Evolutionary conservation across 2,329 filamentous ascomycete genomes (phyloP).

Genomic region (Sarocladium brachiariae): DNA sequence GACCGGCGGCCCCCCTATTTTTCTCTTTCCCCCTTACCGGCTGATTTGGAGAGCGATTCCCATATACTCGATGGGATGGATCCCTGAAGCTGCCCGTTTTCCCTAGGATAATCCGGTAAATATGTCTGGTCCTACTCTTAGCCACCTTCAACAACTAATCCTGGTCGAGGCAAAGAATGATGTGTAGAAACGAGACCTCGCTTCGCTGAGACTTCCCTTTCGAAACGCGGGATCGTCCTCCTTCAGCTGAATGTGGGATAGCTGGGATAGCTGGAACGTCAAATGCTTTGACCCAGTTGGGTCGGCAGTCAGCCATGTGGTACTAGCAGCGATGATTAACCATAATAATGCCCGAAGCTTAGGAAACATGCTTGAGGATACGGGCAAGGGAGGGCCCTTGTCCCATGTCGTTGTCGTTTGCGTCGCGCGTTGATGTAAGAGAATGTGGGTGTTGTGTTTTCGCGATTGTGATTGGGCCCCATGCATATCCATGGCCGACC

Average conservation of each 20-base stretch:
- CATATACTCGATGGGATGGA: too few species aligned
- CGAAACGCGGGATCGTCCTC: neutral
- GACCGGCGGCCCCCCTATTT: too few species aligned
- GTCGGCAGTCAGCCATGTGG: neutral
- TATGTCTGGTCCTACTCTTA: neutral
- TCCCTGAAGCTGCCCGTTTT: neutral
- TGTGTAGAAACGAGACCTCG: neutral
- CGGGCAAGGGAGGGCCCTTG: neutral
- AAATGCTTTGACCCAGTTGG: neutral
- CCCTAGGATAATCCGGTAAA: neutral
- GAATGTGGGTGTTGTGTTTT: neutral
- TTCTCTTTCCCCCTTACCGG: neutral
- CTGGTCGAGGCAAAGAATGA: neutral
- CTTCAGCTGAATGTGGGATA: neutral
- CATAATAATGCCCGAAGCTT: neutral
- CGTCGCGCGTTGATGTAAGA: neutral
- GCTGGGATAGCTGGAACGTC: neutral
- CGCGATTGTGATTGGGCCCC: too few species aligned
- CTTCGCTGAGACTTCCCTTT: slow-evolving; percentile 5
- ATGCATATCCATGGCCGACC: neutral
- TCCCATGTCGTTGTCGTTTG: neutral
- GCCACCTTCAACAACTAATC: neutral
- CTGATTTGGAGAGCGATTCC: neutral
- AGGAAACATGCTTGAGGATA: neutral
- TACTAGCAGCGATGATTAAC: neutral